Evolutionary conservation across 306 rosid genomes (phyloP).

Genomic region (Vigna nakashimae): DNA sequence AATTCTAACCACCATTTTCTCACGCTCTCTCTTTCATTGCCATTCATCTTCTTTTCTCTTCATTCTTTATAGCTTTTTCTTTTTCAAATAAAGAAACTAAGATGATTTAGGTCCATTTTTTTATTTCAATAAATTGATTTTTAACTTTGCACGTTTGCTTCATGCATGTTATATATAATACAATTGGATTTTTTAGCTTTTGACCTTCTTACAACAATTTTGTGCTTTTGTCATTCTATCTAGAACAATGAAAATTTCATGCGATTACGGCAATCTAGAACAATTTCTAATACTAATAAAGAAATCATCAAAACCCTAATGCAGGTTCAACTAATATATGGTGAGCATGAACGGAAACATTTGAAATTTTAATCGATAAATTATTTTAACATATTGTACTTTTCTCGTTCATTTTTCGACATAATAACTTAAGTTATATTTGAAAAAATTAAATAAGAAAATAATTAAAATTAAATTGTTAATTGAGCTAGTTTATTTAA

Average conservation of each 20-base stretch:
- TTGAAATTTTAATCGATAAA: no score
- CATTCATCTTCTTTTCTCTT: not conserved
- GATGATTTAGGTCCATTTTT: not conserved
- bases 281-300: not conserved
- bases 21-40: not conserved
- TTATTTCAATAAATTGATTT: not conserved
- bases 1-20: not conserved
- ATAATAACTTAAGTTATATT: no score
- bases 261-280: not conserved
- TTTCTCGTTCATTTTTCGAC: not conserved
- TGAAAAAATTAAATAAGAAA: no score
- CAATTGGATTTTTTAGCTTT: not conserved
- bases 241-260: not conserved
- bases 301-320: not conserved
- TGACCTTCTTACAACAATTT: not conserved
- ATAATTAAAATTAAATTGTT: no score
- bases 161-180: not conserved
- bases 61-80: not conserved
- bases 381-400: no score
- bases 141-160: not conserved
- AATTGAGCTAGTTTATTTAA: no score
- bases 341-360: not conserved
- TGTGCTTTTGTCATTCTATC: not conserved
- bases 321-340: not conserved
- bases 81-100: not conserved